These are phyloP conservation scores for Ceratobasidium sp. DNA, from an alignment of 1,284 basidiomycete genomes.

Conservation along the genomic window DNA sequence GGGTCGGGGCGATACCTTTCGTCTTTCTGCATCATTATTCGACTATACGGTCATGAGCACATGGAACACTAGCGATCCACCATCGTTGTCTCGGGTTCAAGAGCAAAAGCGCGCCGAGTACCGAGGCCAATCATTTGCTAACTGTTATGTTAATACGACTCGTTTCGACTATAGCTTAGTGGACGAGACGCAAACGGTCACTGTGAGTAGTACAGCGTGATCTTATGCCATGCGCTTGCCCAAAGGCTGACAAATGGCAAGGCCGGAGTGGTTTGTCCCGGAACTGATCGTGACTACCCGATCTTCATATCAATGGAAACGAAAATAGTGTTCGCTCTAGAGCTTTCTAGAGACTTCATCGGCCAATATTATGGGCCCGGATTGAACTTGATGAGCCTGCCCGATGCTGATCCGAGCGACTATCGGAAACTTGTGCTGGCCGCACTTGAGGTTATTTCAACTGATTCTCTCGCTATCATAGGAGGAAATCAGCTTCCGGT, in stretches of 20 bases:
- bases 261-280: conserved; percentile 13
- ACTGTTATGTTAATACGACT: background rate
- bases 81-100: background rate
- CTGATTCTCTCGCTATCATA: conserved; percentile 8
- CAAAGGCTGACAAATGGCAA: background rate
- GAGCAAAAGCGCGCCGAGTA: conserved; percentile 21
- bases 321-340: background rate
- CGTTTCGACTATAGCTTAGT: conserved; percentile 13
- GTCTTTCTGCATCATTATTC: conserved; percentile 5
- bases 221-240: background rate
- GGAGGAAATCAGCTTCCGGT: background rate
- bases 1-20: conserved; percentile 23
- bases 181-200: conserved; percentile 10
- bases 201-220: background rate
- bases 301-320: conserved; percentile 14
- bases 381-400: background rate
- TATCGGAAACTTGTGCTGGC: conserved; percentile 20
- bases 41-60: conserved; percentile 25
- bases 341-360: conserved; percentile 16
- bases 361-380: conserved; percentile 20
- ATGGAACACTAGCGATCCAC: background rate
- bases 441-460: conserved; percentile 9
- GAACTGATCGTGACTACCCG: conserved; percentile 3
- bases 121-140: conserved; percentile 4
- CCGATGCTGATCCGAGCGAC: background rate